phyloP scores from a whole-genome alignment of 352 stramenopile genomes.

The Phytophthora palmivora region DNA sequence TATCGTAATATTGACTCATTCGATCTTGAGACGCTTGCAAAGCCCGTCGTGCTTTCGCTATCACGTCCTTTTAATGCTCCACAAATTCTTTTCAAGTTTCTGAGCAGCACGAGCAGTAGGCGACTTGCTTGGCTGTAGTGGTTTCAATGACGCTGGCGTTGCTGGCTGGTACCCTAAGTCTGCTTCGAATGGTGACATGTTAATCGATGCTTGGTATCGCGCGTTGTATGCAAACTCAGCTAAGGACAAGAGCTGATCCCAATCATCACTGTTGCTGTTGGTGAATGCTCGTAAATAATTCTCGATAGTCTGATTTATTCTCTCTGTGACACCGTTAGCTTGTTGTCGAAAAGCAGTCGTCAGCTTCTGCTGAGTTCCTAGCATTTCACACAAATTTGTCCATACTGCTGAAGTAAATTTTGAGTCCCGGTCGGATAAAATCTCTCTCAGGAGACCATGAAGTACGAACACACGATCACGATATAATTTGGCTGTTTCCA shows the following conservation, averaged over 20 bases:
- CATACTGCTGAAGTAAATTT: conserved; percentile 22
- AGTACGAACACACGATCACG: conserved; percentile 6
- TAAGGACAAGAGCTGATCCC: neutral
- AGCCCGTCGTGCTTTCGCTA: neutral
- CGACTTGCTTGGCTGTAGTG: neutral
- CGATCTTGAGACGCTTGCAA: neutral
- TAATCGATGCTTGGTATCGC: conserved; percentile 11
- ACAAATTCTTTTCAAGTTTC: neutral
- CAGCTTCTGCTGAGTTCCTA: neutral
- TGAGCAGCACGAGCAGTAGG: neutral
- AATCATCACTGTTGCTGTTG: neutral
- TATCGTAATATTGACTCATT: neutral
- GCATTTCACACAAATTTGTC: conserved; percentile 12
- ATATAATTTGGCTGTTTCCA: neutral
- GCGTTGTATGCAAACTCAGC: conserved; percentile 31
- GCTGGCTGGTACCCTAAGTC: neutral
- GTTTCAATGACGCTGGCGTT: neutral
- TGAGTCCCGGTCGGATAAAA: conserved; percentile 27
- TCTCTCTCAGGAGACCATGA: conserved; percentile 7
- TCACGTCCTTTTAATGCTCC: neutral
- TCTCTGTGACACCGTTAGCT: conserved; percentile 21
- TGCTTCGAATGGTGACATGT: conserved; percentile 25
- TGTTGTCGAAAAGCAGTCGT: conserved; percentile 16
- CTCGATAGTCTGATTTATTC: conserved; percentile 27
- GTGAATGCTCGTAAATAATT: conserved; percentile 5